These are phyloP conservation scores for Fusarium oligoseptatum DNA, from an alignment of 2,329 filamentous ascomycete genomes.

Conservation along the genomic window DNA sequence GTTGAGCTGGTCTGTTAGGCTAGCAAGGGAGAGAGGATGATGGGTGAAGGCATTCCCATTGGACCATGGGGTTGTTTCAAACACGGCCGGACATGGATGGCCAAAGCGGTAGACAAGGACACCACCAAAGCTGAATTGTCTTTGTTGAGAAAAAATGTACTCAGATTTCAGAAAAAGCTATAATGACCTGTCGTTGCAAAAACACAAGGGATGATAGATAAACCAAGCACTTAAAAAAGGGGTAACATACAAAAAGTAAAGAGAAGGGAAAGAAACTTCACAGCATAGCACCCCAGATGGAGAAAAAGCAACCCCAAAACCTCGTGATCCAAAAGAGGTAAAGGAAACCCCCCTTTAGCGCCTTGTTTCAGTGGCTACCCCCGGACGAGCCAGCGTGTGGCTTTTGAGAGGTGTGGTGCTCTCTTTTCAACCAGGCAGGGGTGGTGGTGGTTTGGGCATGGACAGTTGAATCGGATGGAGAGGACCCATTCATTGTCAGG, in stretches of 20 bases:
- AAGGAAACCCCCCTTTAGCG: conserved; percentile 31
- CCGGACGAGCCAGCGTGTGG: conserved; percentile 33
- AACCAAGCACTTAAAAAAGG: not conserved
- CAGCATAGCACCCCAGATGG: not conserved
- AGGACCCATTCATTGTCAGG: not conserved
- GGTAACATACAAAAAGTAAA: not conserved
- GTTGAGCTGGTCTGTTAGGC: not conserved
- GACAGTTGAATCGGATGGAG: not conserved
- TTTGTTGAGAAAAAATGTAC: not conserved
- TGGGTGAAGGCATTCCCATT: conserved; percentile 31
- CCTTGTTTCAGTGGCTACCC: conserved; percentile 40
- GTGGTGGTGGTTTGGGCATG: no score
- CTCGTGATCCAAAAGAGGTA: conserved; percentile 21
- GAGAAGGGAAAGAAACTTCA: not conserved
- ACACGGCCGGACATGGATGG: conserved; percentile 18
- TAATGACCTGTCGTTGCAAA: not conserved
- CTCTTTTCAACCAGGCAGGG: no score
- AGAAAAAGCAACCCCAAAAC: not conserved
- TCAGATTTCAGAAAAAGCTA: not conserved
- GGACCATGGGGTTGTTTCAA: conserved; percentile 41
- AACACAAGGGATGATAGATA: not conserved
- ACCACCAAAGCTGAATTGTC: not conserved
- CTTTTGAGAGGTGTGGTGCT: conserved; percentile 7
- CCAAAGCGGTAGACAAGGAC: conserved; percentile 11
- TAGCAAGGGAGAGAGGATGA: conserved; percentile 9